Percentiles rank a stretch among this genome's conserved stretches.
These are phyloP conservation scores for Umbilicus rupestris DNA, from an alignment of 164 flowering plant species.

Conservation along the genomic window DNA sequence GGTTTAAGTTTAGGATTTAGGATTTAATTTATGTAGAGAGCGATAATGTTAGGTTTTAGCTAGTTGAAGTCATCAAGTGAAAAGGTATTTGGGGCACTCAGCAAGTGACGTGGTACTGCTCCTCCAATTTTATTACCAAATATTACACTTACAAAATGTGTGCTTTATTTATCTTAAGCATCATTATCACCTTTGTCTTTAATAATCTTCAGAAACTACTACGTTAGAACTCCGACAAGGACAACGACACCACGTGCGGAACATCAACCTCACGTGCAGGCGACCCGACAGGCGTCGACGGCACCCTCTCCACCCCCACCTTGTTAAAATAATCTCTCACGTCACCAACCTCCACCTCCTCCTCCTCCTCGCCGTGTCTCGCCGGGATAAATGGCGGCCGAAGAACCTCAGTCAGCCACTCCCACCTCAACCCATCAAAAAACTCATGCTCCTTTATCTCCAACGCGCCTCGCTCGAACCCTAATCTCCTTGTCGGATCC, in stretches of 20 bases:
- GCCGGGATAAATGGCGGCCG: conserved; percentile 80
- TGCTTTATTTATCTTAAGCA: neutral
- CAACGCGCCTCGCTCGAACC: conserved; percentile 51
- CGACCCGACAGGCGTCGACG: neutral
- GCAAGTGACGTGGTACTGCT: no score
- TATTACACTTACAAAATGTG: neutral
- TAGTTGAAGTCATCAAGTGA: no score
- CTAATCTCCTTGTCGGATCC: conserved; percentile 66
- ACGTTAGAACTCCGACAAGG: neutral
- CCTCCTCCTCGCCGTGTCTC: conserved; percentile 24
- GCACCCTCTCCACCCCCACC: conserved; percentile 4
- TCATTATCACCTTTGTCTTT: neutral
- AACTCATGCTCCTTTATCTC: conserved; percentile 75
- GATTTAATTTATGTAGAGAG: no score
- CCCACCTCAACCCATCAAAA: conserved; percentile 70
- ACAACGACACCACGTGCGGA: neutral
- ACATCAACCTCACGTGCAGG: conserved; percentile 5
- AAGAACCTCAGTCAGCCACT: conserved; percentile 50
- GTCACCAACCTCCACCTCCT: conserved; percentile 17
- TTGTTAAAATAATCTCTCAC: conserved; percentile 44
- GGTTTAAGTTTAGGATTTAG: no score
- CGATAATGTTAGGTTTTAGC: no score
- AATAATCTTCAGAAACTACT: neutral
- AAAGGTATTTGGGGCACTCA: no score
- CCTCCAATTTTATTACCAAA: no score